Evolutionary conservation across 2,329 filamentous ascomycete genomes (phyloP).

Genomic region (Sphaceloma murrayae): DNA sequence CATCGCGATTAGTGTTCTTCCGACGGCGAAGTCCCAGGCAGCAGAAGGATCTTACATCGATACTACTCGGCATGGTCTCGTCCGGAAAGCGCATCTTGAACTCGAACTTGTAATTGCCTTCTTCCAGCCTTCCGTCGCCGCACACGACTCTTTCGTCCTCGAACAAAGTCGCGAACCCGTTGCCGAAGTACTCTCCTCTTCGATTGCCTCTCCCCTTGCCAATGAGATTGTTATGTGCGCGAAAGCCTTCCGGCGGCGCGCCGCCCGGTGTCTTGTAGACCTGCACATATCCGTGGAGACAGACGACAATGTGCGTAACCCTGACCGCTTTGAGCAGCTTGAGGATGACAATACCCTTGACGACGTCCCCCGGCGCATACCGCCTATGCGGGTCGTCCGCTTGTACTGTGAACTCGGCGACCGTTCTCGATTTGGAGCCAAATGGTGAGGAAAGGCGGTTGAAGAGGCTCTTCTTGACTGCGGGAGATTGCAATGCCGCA

Average conservation of each 20-base stretch:
- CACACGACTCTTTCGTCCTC: slow-evolving; percentile 74
- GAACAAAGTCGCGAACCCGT: slow-evolving; percentile 71
- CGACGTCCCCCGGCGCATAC: slow-evolving; percentile 64
- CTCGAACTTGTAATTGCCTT: slow-evolving; percentile 69
- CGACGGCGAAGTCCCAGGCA: slow-evolving; percentile 2
- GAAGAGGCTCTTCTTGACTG: slow-evolving; percentile 13
- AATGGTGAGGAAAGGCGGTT: slow-evolving; percentile 39
- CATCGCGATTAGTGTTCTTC: slow-evolving; percentile 15
- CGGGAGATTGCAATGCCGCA: slow-evolving; percentile 9
- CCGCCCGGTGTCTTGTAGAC: slow-evolving; percentile 64
- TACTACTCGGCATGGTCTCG: slow-evolving; percentile 72
- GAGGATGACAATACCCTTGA: slow-evolving; percentile 63
- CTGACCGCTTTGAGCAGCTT: slow-evolving; percentile 64
- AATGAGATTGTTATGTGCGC: slow-evolving; percentile 40
- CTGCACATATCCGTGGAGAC: slow-evolving; percentile 68
- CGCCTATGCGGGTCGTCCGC: slow-evolving; percentile 68
- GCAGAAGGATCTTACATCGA: slow-evolving; percentile 69
- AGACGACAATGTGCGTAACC: slow-evolving; percentile 70
- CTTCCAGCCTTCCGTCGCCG: slow-evolving; percentile 64
- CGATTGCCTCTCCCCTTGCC: slow-evolving; percentile 47
- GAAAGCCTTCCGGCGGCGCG: slow-evolving; percentile 43
- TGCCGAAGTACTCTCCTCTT: slow-evolving; percentile 54
- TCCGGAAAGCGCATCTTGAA: slow-evolving; percentile 63
- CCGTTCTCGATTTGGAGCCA: slow-evolving; percentile 49
- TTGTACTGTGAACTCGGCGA: slow-evolving; percentile 69